Conservation (phyloP, 768 basidiomycete species). For the Leucocoprinus leucothites region DNA sequence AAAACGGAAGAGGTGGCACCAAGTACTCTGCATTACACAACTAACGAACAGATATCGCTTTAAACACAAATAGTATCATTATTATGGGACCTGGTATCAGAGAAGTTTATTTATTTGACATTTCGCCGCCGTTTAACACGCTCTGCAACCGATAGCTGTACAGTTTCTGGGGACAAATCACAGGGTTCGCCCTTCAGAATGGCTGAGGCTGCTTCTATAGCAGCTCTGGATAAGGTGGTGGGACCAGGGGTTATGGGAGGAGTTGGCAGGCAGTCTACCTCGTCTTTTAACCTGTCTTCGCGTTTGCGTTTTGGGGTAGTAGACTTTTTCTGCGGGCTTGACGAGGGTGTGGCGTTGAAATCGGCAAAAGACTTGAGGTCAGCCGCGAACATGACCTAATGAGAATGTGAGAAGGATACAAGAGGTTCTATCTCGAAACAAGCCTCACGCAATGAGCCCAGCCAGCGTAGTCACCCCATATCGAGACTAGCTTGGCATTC, state of each 20-base stretch:
- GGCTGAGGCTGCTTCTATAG: background rate
- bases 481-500: slow-evolving; percentile 49
- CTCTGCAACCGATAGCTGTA: slow-evolving; percentile 29
- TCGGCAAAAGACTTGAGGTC: slow-evolving; percentile 67
- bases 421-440: background rate
- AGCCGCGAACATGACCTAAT: slow-evolving; percentile 70
- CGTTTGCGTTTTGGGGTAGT: slow-evolving; percentile 10
- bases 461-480: slow-evolving; percentile 86
- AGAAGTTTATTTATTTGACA: background rate
- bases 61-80: background rate
- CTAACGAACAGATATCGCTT: background rate
- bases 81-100: background rate
- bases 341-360: slow-evolving; percentile 41
- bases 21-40: too few relatives aligned
- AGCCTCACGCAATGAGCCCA: slow-evolving; percentile 81
- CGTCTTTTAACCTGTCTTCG: background rate
- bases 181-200: background rate
- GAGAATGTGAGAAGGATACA: background rate
- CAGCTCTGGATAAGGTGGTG: slow-evolving; percentile 26
- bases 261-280: slow-evolving; percentile 17
- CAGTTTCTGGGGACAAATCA: slow-evolving; percentile 1
- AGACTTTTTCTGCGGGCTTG: slow-evolving; percentile 13
- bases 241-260: slow-evolving; percentile 27
- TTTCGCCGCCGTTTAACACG: slow-evolving; percentile 41
- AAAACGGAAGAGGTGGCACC: background rate